phyloP scores from a whole-genome alignment of 352 stramenopile species.

The Pythium aphanidermatum region DNA sequence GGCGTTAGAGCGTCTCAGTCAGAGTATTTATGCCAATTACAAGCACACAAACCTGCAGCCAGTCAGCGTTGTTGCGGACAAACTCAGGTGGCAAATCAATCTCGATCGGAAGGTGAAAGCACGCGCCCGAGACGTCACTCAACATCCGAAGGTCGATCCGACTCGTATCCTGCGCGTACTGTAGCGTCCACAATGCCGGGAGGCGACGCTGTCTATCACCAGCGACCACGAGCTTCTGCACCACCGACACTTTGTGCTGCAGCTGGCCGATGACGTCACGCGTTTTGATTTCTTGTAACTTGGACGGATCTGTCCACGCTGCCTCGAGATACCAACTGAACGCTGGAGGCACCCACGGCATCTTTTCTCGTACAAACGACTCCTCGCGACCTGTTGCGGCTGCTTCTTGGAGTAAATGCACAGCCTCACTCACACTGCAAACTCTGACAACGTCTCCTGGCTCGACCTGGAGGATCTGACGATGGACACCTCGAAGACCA shows the following conservation, averaged over 20 bases:
- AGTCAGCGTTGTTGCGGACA: slow-evolving; percentile 9
- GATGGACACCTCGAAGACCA: no score
- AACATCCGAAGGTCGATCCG: slow-evolving; percentile 13
- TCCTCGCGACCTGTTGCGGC: slow-evolving; percentile 5
- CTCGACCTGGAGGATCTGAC: no score
- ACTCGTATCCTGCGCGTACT: slow-evolving; percentile 6
- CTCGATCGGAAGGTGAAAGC: slow-evolving; percentile 21
- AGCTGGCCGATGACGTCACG: slow-evolving; percentile 12
- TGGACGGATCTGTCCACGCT: slow-evolving; percentile 12
- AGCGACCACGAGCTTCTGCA: slow-evolving; percentile 10
- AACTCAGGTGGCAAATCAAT: slow-evolving; percentile 9
- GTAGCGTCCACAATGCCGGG: slow-evolving; percentile 22
- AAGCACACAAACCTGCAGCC: no score
- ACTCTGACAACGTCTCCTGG: no score
- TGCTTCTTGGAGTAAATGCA: no score
- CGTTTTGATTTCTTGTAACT: slow-evolving; percentile 12
- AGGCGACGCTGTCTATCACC: slow-evolving; percentile 7
- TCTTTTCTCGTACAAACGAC: neutral
- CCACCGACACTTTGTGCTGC: slow-evolving; percentile 4
- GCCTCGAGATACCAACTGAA: slow-evolving; percentile 21
- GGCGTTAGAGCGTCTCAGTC: no score
- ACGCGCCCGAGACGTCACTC: slow-evolving; percentile 22
- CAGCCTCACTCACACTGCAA: no score
- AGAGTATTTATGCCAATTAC: no score
- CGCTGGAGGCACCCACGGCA: slow-evolving; percentile 17